Evolutionary conservation across 2,329 filamentous ascomycete genomes (phyloP), one percentile per base, ranked within the genome.

Genomic region (Colletotrichum simmondsii): DNA sequence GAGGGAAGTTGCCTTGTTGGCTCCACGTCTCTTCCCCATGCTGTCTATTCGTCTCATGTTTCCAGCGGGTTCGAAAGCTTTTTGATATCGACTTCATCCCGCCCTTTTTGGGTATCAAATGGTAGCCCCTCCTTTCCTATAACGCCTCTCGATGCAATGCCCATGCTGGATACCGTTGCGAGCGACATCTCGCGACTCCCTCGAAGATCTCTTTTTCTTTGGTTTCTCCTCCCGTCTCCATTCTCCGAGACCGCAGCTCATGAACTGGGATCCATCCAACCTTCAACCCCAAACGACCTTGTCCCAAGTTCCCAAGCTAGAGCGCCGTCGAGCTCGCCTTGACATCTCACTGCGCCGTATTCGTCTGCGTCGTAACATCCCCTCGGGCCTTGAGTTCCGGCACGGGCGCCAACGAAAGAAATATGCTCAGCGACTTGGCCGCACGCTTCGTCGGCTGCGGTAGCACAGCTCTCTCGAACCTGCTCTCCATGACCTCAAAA

Each of bases 401-500:
- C 42, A 94, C 80, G 14, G 88, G 81, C 16, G 81, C 80, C 30
- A 83, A 80, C 0, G 90, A 90, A 19, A 94, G 79, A 75, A 92
- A 91, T 26, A 92, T 82, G 73, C 87, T 89, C 85, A 94, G 83
- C 53, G 90, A 86, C 19, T 88, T 88, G 65, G 87, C 81, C 26
- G 81, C 84, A 73, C 85, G 84, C 73, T 85, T 79, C 26, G 85
- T 83, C n/a, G 82, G 81, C 53, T 78, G 83, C 32, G 86, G 86
- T 75, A 87, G 79, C 24, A 89, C 81, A 5, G 89, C 88, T 74
- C 86, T 83, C 78, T 89, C 86, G 74, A 92, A 88, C 2, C 88
- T 85, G n/a, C 83, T 87, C 72, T 87, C 85, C 85, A 90, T 89
- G 12, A 84, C 80, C 79, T 92, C 90, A 75, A 92, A 92, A 26